Evolutionary conservation across 306 rosid species (phyloP).

Genomic region (Betula pendula): DNA sequence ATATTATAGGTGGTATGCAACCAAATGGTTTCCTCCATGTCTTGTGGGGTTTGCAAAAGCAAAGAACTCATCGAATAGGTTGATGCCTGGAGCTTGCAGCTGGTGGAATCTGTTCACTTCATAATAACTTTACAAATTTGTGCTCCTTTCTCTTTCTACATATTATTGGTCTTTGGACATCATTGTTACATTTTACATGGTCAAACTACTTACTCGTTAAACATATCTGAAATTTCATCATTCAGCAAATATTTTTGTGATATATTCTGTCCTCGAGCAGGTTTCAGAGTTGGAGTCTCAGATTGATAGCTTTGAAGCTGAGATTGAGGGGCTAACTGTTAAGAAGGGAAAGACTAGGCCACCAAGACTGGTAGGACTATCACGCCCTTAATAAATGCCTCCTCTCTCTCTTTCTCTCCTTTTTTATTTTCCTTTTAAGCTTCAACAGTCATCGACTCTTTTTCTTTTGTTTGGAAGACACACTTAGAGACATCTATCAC

Average conservation of each 20-base stretch:
- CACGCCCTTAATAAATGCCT: constrained; percentile 8
- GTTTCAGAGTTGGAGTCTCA: constrained; percentile 93
- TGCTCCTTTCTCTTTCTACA: not conserved
- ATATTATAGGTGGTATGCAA: not conserved
- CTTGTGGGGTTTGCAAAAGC: not conserved
- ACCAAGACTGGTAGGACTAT: constrained; percentile 77
- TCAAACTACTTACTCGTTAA: constrained; percentile 17
- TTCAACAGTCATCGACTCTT: constrained; percentile 16
- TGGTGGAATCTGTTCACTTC: not conserved
- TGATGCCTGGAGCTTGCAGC: not conserved
- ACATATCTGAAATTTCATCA: constrained; percentile 9
- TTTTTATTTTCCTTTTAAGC: not conserved
- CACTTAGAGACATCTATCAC: constrained; percentile 90
- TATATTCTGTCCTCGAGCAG: constrained; percentile 42
- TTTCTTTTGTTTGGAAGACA: constrained; percentile 45
- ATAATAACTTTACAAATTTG: not conserved
- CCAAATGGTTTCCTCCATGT: not conserved
- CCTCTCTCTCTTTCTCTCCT: not conserved
- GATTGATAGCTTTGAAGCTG: constrained; percentile 96
- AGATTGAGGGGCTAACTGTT: constrained; percentile 88
- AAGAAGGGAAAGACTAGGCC: constrained; percentile 92
- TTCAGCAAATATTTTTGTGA: constrained; percentile 20
- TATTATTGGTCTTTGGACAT: constrained; percentile 1
- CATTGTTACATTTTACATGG: not conserved
- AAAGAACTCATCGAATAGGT: not conserved